Base-by-base conservation (phyloP, 1,139 yeast genomes). In the Geotrichum histeridarum region DNA sequence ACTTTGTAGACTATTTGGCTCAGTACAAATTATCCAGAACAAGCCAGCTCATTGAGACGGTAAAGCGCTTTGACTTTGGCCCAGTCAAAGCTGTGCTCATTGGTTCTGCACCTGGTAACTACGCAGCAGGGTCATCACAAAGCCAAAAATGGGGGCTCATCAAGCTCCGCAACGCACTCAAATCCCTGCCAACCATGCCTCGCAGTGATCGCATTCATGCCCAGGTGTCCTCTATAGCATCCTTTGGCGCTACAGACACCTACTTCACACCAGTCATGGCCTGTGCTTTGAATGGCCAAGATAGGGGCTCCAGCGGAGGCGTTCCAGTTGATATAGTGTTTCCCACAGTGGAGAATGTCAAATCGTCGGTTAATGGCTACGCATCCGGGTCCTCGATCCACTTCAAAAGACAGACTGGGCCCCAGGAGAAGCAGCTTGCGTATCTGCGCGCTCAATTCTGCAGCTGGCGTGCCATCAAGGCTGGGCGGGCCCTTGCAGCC, bases 51-150 rank as follows among this genome's bases (percentile, higher is more conserved):
- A 60, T 60, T 1, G 30, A 53, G 4, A 18, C 43, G 14, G 48
- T 66, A 18, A 22, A 49, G 14, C 39, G 43, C n/a, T 69, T 60
- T 44, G 70, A 70, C 50, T 70, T 69, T 55, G 51, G 62, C 1
- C 53, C 59, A 1, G 59, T 68, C 14, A 59, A 56, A 5, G 71
- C 64, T 4, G 57, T 58, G 11, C 59, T 70, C 7, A 57, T 70
- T 5, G 70, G 67, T 11, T 68, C 72, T 5, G 69, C 64, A 1
- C 73, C 73, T 5, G 71, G 72, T 9, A 63, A 60, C 38, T 60
- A 61, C 49, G 51, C 48, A 7, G 38, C 53, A 22, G 53, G 54
- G 17, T 54, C 56, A 17, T 35, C 45, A 1, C 57, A 52, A 30
- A 61, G 54, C 42, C 49, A 51, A 8, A 53, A 58, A 27, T 65